These are phyloP conservation scores for Xylogone sp. DNA, from an alignment of 2,329 filamentous ascomycete species.

Conservation along the genomic window DNA sequence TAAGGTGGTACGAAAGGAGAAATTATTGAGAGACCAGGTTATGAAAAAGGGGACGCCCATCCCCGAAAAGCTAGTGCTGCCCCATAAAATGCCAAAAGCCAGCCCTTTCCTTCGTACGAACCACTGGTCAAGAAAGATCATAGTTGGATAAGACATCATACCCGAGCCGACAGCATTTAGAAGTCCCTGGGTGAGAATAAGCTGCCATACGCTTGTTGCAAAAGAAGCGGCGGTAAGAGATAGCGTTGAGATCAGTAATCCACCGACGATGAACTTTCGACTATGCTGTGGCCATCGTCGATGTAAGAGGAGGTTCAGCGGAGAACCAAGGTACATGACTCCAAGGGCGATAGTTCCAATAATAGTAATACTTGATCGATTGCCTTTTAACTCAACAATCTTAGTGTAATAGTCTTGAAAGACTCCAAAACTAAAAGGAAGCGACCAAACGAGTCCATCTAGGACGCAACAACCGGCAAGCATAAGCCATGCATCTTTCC, in stretches of 20 bases:
- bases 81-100: conserved; percentile 47
- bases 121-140: conserved; percentile 44
- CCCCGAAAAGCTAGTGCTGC: conserved; percentile 16
- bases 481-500: conserved; percentile 48
- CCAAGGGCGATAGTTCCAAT: conserved; percentile 33
- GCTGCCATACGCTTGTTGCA: conserved; percentile 35
- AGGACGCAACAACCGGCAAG: conserved; percentile 46
- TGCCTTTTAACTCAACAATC: conserved; percentile 30
- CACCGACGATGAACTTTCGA: conserved; percentile 24
- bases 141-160: conserved; percentile 35
- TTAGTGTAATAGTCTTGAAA: conserved; percentile 40
- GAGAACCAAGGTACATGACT: conserved; percentile 23
- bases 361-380: conserved; percentile 36
- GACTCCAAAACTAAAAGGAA: conserved; percentile 35
- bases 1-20: conserved; percentile 36
- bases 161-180: conserved; percentile 39
- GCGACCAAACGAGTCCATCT: conserved; percentile 48
- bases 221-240: conserved; percentile 39
- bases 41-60: conserved; percentile 33
- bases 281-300: conserved; percentile 27
- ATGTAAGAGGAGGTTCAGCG: conserved; percentile 17
- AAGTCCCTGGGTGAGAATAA: conserved; percentile 43
- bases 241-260: conserved; percentile 32
- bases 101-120: conserved; percentile 42
- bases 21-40: conserved; percentile 35